Evolutionary conservation across 257 asterid species (phyloP).

Genomic region (Fraxinus excelsior): DNA sequence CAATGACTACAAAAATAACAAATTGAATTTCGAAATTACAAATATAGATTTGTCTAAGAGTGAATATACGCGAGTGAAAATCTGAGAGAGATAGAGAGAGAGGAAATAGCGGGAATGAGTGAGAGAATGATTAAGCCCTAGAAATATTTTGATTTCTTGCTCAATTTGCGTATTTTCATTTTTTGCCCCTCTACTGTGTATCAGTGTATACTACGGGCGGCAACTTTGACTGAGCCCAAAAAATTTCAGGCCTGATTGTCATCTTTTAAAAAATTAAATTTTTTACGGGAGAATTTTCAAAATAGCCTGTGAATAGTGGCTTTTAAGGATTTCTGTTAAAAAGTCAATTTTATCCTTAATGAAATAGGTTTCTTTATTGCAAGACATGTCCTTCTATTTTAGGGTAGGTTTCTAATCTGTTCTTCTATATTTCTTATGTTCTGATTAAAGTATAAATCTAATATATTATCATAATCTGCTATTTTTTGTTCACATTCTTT

Average conservation of each 20-base stretch:
- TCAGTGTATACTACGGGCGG: not conserved
- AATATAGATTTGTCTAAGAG: not conserved
- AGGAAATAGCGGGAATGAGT: slow-evolving; percentile 30
- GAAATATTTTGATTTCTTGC: not conserved
- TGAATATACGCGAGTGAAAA: slow-evolving; percentile 10
- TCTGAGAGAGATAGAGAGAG: slow-evolving; percentile 15
- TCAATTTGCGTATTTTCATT: not conserved
- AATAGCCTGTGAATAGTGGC: no score
- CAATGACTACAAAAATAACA: not conserved
- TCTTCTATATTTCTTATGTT: no score
- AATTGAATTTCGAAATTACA: not conserved
- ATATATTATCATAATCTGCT: no score
- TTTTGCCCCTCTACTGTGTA: not conserved
- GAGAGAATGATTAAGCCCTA: slow-evolving; percentile 7
- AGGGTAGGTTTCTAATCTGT: no score
- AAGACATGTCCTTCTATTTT: no score
- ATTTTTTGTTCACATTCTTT: no score
- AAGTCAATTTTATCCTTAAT: no score
- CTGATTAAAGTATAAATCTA: no score
- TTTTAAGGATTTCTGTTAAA: no score
- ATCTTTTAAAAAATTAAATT: no score
- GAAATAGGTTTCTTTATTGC: no score
- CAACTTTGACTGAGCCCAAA: not conserved
- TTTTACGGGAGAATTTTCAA: no score
- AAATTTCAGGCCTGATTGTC: not conserved